Evolutionary conservation across 2,329 filamentous ascomycete genomes (phyloP), one percentile per base, ranked within the genome.

Genomic region (Sodiomyces alkalinus): DNA sequence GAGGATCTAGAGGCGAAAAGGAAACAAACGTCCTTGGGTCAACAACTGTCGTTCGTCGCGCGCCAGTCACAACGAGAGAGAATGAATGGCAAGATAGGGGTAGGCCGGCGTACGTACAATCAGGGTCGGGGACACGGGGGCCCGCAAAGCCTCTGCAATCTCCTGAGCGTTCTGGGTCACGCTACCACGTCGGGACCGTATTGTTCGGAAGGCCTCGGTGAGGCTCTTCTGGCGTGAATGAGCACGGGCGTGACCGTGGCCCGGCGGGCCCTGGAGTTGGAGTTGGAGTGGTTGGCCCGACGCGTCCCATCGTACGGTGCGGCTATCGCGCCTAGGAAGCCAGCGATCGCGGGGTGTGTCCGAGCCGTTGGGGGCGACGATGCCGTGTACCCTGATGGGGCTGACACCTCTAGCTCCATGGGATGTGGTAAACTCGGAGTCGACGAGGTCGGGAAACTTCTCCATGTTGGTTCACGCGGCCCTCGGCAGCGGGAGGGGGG

Each of bases 161-260:
- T 96, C 87, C 35, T 92, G 82, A 30, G 85, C 86, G 55, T 92
- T 93, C 49, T 87, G 81, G 56, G 76, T 86, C 43, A 94, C 76
- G 51, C 86, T 96, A 28, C 72, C 81, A 43, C 77, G 81, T 43
- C 85, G 68, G 20, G 70, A 75, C 39, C 83, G 67, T 42, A 94
- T 87, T 3, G 74, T 85, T 41, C 71, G 74, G 39, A 94, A 69
- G n/a, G 87, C 83, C 52, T 93, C 83, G 44, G 74, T 75, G 41
- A 94, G 68, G 53, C 85, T 93, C 64, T 87, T 92, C 49, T 90
- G 82, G 39, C 79, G 64, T 12, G 59, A 60, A 46, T 86, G 80
- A 40, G 72, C 58, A 13, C 34, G 34, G 22, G 22, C 33, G 18
- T 33, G 17, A 4, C 20, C 19, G 10, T 21, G 20, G 10, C 20